Evolutionary conservation across 2,329 filamentous ascomycete genomes (phyloP).

Genomic region (Colletotrichum ledebouriae): DNA sequence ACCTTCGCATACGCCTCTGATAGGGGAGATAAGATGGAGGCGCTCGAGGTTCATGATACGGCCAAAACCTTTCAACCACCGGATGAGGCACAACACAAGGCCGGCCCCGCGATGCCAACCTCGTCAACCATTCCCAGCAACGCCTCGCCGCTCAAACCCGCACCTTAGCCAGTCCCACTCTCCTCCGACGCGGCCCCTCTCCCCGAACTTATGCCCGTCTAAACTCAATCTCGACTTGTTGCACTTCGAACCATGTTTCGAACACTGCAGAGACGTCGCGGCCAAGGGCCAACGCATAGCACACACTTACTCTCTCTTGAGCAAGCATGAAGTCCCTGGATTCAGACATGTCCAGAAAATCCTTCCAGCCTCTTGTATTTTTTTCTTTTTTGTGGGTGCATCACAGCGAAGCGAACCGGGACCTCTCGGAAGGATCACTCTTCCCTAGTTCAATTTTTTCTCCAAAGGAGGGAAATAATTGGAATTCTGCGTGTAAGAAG

Average conservation of each 20-base stretch:
- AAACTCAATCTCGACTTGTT: conserved; percentile 39
- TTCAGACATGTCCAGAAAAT: conserved; percentile 5
- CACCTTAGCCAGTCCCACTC: conserved; percentile 26
- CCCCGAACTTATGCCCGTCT: conserved; percentile 32
- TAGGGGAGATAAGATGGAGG: conserved; percentile 12
- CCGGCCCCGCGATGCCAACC: conserved; percentile 2
- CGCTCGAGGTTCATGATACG: conserved; percentile 13
- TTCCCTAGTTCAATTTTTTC: no score
- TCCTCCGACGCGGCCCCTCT: conserved; percentile 30
- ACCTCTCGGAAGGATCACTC: conserved; percentile 7
- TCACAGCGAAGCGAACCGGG: background rate
- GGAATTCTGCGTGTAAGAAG: conserved; percentile 4
- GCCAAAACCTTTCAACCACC: background rate
- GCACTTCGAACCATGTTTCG: conserved; percentile 38
- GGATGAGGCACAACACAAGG: conserved; percentile 20
- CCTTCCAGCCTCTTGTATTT: background rate
- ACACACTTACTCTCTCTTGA: conserved; percentile 14
- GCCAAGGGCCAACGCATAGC: conserved; percentile 10
- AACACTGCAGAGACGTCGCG: conserved; percentile 33
- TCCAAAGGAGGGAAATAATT: background rate
- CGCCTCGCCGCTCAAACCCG: conserved; percentile 25
- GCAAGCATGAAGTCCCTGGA: conserved; percentile 22
- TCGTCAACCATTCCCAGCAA: conserved; percentile 6
- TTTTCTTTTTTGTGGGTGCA: background rate
- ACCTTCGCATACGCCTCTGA: conserved; percentile 12